Conservation (phyloP, 1,284 basidiomycete species). For the Leucoagaricus sp. region DNA sequence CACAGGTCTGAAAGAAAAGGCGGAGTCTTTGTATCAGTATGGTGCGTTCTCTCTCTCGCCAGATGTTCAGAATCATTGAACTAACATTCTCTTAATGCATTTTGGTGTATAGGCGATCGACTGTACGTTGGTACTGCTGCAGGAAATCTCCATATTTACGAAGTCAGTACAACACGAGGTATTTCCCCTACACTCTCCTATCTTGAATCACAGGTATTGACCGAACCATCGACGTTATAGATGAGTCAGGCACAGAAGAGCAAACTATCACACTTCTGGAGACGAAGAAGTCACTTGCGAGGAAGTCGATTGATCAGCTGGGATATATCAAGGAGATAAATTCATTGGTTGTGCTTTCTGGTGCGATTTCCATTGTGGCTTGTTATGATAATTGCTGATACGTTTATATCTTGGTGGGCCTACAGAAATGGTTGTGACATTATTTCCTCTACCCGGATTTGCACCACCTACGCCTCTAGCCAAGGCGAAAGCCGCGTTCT, state of each 20-base stretch:
- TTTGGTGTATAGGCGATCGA: slow-evolving; percentile 55
- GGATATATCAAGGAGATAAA: slow-evolving; percentile 83
- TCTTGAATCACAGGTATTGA: slow-evolving; percentile 10
- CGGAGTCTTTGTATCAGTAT: slow-evolving; percentile 51
- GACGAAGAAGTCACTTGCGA: slow-evolving; percentile 64
- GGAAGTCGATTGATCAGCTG: slow-evolving; percentile 83
- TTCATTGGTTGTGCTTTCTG: slow-evolving; percentile 80
- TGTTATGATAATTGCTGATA: too few species aligned
- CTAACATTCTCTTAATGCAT: not conserved
- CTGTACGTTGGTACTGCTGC: slow-evolving; percentile 76
- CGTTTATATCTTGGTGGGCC: slow-evolving; percentile 1
- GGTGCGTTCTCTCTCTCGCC: slow-evolving; percentile 31
- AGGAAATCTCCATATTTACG: slow-evolving; percentile 72
- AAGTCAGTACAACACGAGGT: slow-evolving; percentile 44
- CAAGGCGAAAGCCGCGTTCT: slow-evolving; percentile 79
- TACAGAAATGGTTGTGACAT: slow-evolving; percentile 61
- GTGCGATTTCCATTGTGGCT: slow-evolving; percentile 42
- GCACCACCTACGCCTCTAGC: slow-evolving; percentile 70
- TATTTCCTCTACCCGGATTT: slow-evolving; percentile 65
- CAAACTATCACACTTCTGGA: slow-evolving; percentile 55
- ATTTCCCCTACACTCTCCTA: slow-evolving; percentile 12
- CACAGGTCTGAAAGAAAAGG: slow-evolving; percentile 47
- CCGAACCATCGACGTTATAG: not conserved
- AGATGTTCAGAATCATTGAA: not conserved
- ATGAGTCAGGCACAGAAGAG: slow-evolving; percentile 31